These are phyloP conservation scores for Tulasnella sp. DNA, from an alignment of 768 basidiomycete genomes.

Conservation along the genomic window DNA sequence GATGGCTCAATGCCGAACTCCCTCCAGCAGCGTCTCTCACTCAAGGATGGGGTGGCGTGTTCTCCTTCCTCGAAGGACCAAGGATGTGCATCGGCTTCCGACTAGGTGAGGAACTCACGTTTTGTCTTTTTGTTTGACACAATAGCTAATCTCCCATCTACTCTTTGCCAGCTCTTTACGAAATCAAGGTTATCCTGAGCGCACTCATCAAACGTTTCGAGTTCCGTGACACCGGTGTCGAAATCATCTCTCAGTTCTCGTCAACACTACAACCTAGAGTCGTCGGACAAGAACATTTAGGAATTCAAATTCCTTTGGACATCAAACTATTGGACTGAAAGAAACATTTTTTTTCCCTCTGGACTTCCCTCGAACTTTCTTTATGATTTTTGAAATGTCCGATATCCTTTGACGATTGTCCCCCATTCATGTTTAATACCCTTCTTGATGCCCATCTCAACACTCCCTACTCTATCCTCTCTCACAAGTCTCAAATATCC, in stretches of 20 bases:
- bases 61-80: slow-evolving; percentile 34
- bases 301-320: slow-evolving; percentile 14
- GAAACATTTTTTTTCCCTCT: not conserved
- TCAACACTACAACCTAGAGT: slow-evolving; percentile 14
- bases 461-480: too few species aligned
- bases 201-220: slow-evolving; percentile 29
- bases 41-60: slow-evolving; percentile 29
- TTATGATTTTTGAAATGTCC: too few species aligned
- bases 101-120: slow-evolving; percentile 18
- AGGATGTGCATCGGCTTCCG: slow-evolving; percentile 33
- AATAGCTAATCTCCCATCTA: slow-evolving; percentile 14
- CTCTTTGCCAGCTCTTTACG: slow-evolving; percentile 24
- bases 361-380: too few species aligned
- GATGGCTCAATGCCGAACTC: slow-evolving; percentile 23
- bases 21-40: slow-evolving; percentile 24
- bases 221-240: slow-evolving; percentile 27
- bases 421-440: too few species aligned
- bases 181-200: slow-evolving; percentile 32
- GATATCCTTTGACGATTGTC: too few species aligned
- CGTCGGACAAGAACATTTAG: slow-evolving; percentile 7
- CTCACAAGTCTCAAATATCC: too few species aligned
- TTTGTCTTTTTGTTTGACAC: slow-evolving; percentile 12
- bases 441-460: too few species aligned
- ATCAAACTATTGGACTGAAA: slow-evolving; percentile 1
- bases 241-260: slow-evolving; percentile 9